phyloP scores from a whole-genome alignment of 2,329 filamentous ascomycete species.

The Aschersonia sp. region DNA sequence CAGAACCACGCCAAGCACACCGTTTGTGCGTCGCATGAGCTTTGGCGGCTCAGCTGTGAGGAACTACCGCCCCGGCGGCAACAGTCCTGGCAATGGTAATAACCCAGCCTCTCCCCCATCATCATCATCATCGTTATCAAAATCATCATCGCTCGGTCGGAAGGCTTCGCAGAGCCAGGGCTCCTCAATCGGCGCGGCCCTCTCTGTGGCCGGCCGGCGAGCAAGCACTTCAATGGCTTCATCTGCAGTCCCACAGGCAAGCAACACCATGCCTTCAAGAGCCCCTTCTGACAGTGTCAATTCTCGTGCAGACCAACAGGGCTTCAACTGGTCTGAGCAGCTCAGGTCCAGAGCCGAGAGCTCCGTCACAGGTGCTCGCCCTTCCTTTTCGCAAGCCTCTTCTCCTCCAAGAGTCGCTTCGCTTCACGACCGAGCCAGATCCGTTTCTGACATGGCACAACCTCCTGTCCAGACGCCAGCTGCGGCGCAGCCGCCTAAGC shows the following conservation, averaged over 20 bases:
- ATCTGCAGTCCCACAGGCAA: slow-evolving; percentile 35
- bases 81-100: slow-evolving; percentile 51
- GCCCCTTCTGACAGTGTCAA: slow-evolving; percentile 49
- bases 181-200: slow-evolving; percentile 17
- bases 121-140: slow-evolving; percentile 3
- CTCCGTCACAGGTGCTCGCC: slow-evolving; percentile 41
- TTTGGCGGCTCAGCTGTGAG: slow-evolving; percentile 71
- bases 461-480: slow-evolving; percentile 36
- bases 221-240: slow-evolving; percentile 17
- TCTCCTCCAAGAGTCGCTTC: slow-evolving; percentile 19
- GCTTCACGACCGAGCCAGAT: slow-evolving; percentile 53
- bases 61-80: slow-evolving; percentile 31
- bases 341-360: slow-evolving; percentile 84
- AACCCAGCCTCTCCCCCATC: slow-evolving; percentile 25
- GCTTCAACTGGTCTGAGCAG: slow-evolving; percentile 95
- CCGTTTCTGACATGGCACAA: slow-evolving; percentile 47
- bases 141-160: slow-evolving; percentile 17
- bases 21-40: slow-evolving; percentile 75
- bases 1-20: slow-evolving; percentile 50
- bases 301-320: slow-evolving; percentile 60
- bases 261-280: slow-evolving; percentile 40
- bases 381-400: slow-evolving; percentile 43
- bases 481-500: slow-evolving; percentile 28
- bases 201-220: slow-evolving; percentile 20
- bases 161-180: slow-evolving; percentile 14